A percentile compares a stretch with the other conserved stretches of the same genome.
These are phyloP conservation scores for Metschnikowia drakensbergensis DNA, from an alignment of 805 yeast genomes.

Conservation along the genomic window DNA sequence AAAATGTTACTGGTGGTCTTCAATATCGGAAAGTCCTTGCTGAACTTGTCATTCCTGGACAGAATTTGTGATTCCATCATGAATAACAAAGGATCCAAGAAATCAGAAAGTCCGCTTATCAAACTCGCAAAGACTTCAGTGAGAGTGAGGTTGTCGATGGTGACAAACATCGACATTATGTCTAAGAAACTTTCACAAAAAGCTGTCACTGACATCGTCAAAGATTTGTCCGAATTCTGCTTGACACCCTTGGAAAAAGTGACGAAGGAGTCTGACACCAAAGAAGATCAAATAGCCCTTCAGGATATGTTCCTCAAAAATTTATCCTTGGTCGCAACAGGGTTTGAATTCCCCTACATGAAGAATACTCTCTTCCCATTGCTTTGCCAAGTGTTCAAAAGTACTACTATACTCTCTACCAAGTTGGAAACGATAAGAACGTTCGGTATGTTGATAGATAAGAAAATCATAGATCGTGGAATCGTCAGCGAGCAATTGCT, in stretches of 20 bases:
- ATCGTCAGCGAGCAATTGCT: constrained; percentile 72
- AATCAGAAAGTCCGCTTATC: constrained; percentile 19
- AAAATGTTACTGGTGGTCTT: constrained; percentile 54
- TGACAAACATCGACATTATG: constrained; percentile 47
- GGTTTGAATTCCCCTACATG: constrained; percentile 63
- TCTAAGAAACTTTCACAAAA: constrained; percentile 47
- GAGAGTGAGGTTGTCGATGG: constrained; percentile 27
- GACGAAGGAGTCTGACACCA: constrained; percentile 26
- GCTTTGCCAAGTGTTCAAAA: constrained; percentile 67
- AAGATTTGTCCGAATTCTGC: constrained; percentile 40
- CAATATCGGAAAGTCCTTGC: constrained; percentile 59
- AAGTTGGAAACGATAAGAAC: constrained; percentile 65
- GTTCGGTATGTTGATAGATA: constrained; percentile 53
- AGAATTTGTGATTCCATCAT: constrained; percentile 49
- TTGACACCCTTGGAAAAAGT: constrained; percentile 18
- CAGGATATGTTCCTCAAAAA: constrained; percentile 54
- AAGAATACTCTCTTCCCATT: constrained; percentile 75
- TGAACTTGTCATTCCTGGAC: constrained; percentile 76
- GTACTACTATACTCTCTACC: constrained; percentile 78
- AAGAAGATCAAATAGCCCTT: constrained; percentile 30
- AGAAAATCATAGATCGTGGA: constrained; percentile 63
- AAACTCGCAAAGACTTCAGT: constrained; percentile 32
- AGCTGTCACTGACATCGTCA: constrained; percentile 47
- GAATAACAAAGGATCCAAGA: constrained; percentile 23
- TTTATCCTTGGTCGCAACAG: constrained; percentile 38